phyloP scores from a whole-genome alignment of 192 early-diverging fungal species.

The Dissophora globulifera region DNA sequence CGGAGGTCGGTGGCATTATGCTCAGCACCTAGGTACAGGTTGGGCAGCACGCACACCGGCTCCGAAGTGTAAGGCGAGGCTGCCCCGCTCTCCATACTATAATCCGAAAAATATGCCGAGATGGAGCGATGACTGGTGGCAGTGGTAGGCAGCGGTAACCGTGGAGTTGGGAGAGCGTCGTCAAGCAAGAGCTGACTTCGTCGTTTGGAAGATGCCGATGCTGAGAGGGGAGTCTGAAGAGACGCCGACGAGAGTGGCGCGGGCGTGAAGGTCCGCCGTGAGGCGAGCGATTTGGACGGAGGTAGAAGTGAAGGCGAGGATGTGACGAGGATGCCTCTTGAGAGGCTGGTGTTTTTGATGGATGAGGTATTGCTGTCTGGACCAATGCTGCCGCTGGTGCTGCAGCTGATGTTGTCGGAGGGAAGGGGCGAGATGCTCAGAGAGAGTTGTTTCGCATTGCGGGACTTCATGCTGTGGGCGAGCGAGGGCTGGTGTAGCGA shows the following conservation, averaged over 20 bases:
- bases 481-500: conserved; percentile 25
- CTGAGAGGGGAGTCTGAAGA: background rate
- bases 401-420: conserved; percentile 6
- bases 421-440: conserved; percentile 30
- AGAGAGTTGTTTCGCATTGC: conserved; percentile 46
- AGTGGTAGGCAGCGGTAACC: conserved; percentile 14
- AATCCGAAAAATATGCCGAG: conserved; percentile 52
- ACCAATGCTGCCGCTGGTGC: conserved; percentile 2
- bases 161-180: conserved; percentile 35
- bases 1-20: conserved; percentile 67
- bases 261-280: conserved; percentile 37
- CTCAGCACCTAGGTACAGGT: conserved; percentile 75
- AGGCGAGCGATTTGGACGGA: conserved; percentile 20
- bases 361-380: no score
- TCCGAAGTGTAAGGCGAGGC: conserved; percentile 63
- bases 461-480: conserved; percentile 21
- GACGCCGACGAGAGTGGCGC: conserved; percentile 24
- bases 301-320: conserved; percentile 30
- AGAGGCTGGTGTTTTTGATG: no score
- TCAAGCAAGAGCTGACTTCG: conserved; percentile 43
- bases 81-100: conserved; percentile 42
- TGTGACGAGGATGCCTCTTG: conserved; percentile 6
- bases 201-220: conserved; percentile 8
- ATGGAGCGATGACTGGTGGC: conserved; percentile 37
- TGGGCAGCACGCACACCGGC: conserved; percentile 72